These are phyloP conservation scores for Penicillium frequentans DNA, from an alignment of 2,329 filamentous ascomycete species.

Conservation along the genomic window DNA sequence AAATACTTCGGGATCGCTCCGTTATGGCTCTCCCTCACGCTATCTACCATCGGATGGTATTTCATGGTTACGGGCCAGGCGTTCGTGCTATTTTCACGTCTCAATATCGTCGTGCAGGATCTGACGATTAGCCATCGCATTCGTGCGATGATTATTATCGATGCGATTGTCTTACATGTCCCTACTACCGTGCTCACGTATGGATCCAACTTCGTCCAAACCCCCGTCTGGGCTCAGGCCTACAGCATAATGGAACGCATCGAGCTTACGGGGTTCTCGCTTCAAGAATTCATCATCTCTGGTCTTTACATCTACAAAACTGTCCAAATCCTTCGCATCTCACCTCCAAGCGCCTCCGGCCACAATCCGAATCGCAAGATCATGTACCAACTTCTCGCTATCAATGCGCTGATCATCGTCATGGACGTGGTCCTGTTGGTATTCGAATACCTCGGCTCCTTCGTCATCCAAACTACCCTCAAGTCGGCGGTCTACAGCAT, in stretches of 20 bases:
- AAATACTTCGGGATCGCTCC: constrained; percentile 7
- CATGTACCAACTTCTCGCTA: constrained; percentile 44
- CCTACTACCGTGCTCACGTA: constrained; percentile 54
- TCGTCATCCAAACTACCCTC: constrained; percentile 38
- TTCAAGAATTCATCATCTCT: constrained; percentile 15
- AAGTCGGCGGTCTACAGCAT: constrained; percentile 44
- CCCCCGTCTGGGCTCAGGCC: constrained; percentile 30
- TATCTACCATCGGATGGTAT: constrained; percentile 7
- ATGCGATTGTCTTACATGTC: constrained; percentile 25
- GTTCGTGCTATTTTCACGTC: constrained; percentile 4
- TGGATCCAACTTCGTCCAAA: constrained; percentile 24
- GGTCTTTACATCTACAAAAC: constrained; percentile 13
- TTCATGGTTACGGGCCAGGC: constrained; percentile 8
- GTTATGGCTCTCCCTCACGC: constrained; percentile 9
- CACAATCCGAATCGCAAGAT: constrained; percentile 29
- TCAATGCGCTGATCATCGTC: constrained; percentile 44
- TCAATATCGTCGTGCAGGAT: constrained; percentile 11
- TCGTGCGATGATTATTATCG: constrained; percentile 12
- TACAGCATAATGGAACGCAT: constrained; percentile 15
- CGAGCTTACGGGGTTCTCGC: constrained; percentile 12
- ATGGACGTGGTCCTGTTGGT: constrained; percentile 41
- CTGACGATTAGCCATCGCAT: constrained; percentile 5
- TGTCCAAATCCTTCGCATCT: constrained; percentile 42
- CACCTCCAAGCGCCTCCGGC: constrained; percentile 40
- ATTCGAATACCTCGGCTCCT: constrained; percentile 37